Evolutionary conservation across 805 yeast species (phyloP), one percentile per base, ranked within the genome.

Genomic region (Alloascoidea hylecoeti): DNA sequence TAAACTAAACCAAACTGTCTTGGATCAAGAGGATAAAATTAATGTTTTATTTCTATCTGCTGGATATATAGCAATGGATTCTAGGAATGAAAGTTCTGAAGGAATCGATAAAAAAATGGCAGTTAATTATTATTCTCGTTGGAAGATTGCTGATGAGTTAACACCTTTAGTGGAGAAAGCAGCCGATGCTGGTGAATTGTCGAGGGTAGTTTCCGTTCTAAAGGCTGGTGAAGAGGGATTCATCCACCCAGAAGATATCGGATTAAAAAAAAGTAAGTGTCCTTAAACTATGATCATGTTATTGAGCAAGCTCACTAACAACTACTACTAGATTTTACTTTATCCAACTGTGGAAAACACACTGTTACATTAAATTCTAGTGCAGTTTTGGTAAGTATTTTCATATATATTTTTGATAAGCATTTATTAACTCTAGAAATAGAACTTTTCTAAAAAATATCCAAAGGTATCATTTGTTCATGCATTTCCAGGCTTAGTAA

Each of bases 31-130:
- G 34, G 5, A 15, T 17, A 42, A 46, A 17, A 30, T 46, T 17
- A 45, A 45, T 23, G 13, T 40, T 12, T 18, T 46, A 17, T 30
- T 42, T 15, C 16, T 46, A 13, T 27, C 36, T 27, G 39, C 43
- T 14, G 49, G 48, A 16, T 33, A 16, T 6, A 19, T 41, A 4
- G 35, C 41, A n/a, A 33, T 62, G 35, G 60, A 57, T 38, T 70
- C 69, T 16, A 55, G 55, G 35, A 41, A 19, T 2, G 54, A 48
- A 37, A 51, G 44, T 9, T 14, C 41, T 5, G 56, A 52, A 38
- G 56, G 56, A 5, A 37, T 44, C 5, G 55, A 52, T 34, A 15
- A 40, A 18, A 46, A 46, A 39, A 39, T 52, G 46, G 41, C 49
- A 12, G 40, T 49, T 16, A 46, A 49, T 35, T 52, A 51, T 39